phyloP scores from a whole-genome alignment of 2,329 filamentous ascomycete species.

The Epichloe brachyelytri region DNA sequence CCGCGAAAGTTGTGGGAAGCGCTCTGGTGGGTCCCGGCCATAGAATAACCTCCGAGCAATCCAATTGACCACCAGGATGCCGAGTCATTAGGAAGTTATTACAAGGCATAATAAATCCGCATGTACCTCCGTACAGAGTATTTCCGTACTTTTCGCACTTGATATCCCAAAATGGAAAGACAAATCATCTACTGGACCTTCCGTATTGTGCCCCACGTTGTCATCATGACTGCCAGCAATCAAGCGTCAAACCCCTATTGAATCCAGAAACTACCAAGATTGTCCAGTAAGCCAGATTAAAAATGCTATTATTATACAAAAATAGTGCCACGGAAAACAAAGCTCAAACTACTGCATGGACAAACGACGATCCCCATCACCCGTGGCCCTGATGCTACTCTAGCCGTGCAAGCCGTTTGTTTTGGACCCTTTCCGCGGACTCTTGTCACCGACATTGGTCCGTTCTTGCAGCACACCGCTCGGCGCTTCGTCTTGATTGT shows the following conservation, averaged over 20 bases:
- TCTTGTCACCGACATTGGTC: constrained; percentile 19
- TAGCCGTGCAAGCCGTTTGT: constrained; percentile 18
- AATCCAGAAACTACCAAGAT: background rate
- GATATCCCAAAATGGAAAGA: background rate
- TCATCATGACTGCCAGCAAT: background rate
- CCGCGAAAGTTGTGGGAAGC: too few relatives aligned
- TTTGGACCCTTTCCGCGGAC: constrained; percentile 21
- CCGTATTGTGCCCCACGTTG: background rate
- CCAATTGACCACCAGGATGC: background rate
- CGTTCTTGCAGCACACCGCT: constrained; percentile 22
- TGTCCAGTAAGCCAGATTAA: background rate
- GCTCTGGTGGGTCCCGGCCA: background rate
- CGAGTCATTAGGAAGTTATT: too few relatives aligned
- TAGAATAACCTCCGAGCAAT: constrained; percentile 1
- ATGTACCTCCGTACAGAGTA: too few relatives aligned
- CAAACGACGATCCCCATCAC: background rate
- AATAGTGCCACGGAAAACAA: background rate
- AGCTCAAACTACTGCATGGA: background rate
- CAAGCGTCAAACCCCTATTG: background rate
- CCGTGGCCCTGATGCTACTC: background rate
- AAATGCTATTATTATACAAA: constrained; percentile 5
- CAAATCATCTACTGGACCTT: background rate
- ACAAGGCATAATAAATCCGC: too few relatives aligned
- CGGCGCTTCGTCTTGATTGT: constrained; percentile 15
- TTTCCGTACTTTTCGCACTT: background rate